phyloP scores from a whole-genome alignment of 345 rosid genomes.

The Trapa bicornis region DNA sequence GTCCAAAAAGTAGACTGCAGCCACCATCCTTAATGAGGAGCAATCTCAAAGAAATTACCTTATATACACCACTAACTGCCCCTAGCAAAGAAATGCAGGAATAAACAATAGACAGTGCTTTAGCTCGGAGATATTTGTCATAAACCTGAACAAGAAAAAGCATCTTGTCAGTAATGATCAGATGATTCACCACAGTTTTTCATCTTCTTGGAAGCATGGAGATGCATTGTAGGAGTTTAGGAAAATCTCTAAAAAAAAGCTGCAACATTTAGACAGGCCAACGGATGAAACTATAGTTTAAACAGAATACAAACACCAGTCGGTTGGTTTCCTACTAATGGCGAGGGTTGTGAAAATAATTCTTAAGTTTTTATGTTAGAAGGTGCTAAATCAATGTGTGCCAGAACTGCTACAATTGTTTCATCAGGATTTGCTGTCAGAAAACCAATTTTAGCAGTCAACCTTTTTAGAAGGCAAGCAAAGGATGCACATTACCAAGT shows the following conservation, averaged over 20 bases:
- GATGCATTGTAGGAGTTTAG: not conserved
- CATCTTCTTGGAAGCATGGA: not conserved
- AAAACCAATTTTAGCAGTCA: not conserved
- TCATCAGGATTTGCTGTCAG: too few relatives aligned
- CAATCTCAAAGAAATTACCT: conserved; percentile 31
- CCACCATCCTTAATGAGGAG: conserved; percentile 8
- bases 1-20: conserved; percentile 11
- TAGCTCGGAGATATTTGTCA: conserved; percentile 52
- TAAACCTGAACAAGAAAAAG: conserved; percentile 39
- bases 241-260: not conserved
- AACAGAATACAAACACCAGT: not conserved
- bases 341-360: too few relatives aligned
- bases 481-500: not conserved
- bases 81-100: conserved; percentile 71
- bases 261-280: not conserved
- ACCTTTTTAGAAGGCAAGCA: not conserved
- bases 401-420: too few relatives aligned
- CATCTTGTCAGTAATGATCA: not conserved
- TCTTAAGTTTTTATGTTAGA: too few relatives aligned
- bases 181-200: not conserved
- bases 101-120: conserved; percentile 77
- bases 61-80: conserved; percentile 66
- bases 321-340: not conserved
- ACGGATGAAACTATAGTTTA: not conserved
- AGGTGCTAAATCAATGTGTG: too few relatives aligned